These are phyloP conservation scores for Boletus tylopilopsis DNA, from an alignment of 768 basidiomycete genomes.

Conservation along the genomic window DNA sequence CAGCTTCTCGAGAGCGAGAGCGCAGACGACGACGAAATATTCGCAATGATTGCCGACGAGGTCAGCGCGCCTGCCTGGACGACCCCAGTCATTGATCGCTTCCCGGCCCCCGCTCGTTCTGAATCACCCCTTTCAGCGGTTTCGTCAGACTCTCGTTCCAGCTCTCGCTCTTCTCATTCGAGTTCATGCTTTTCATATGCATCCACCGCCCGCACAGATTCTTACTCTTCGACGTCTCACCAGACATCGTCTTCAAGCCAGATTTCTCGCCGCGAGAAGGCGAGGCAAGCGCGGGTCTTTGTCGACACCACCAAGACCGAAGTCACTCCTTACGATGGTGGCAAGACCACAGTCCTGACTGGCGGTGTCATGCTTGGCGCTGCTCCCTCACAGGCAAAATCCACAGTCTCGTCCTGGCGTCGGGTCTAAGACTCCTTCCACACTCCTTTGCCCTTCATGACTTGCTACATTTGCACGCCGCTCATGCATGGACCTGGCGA, in stretches of 20 bases:
- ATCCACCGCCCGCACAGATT: constrained; percentile 53
- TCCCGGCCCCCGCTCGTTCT: constrained; percentile 50
- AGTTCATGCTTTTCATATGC: constrained; percentile 71
- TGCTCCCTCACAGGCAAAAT: constrained; percentile 33
- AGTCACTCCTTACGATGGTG: constrained; percentile 83
- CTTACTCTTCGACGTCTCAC: constrained; percentile 38
- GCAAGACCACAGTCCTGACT: constrained; percentile 84
- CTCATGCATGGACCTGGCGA: constrained; percentile 27
- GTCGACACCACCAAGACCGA: constrained; percentile 72
- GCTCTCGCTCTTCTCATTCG: constrained; percentile 66
- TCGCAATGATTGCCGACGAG: constrained; percentile 71
- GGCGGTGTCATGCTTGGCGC: constrained; percentile 85
- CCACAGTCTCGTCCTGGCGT: constrained; percentile 51
- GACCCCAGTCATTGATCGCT: constrained; percentile 59
- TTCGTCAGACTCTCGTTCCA: constrained; percentile 50
- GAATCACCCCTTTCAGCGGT: constrained; percentile 56
- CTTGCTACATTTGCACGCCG: constrained; percentile 18
- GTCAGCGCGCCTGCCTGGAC: constrained; percentile 65
- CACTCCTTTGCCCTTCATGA: constrained; percentile 26
- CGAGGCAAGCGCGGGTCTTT: constrained; percentile 66
- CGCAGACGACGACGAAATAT: constrained; percentile 70
- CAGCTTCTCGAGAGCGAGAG: constrained; percentile 68
- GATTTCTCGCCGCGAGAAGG: constrained; percentile 66
- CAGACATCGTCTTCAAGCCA: constrained; percentile 44
- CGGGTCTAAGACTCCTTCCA: constrained; percentile 39